Percentiles rank a stretch among this genome's conserved stretches.
Conservation (phyloP, 768 basidiomycete species). For the Amanita pallidorosea region DNA sequence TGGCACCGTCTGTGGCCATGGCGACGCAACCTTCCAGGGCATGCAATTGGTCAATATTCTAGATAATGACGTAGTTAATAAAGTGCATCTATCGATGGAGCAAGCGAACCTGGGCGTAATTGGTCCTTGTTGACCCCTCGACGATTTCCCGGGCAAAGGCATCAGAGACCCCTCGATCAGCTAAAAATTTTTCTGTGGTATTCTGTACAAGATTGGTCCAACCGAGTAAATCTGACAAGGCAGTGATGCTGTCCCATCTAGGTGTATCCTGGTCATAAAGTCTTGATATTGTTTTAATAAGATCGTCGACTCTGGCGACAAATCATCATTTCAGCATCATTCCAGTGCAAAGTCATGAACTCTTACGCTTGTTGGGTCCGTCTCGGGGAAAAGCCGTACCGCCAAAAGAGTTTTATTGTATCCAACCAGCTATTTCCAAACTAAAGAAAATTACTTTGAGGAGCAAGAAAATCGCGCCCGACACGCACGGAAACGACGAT, state of each 20-base stretch:
- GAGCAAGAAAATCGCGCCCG: background rate
- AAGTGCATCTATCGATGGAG: background rate
- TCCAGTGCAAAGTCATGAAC: conserved; percentile 1
- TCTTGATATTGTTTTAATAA: conserved; percentile 39
- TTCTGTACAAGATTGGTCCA: conserved; percentile 40
- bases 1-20: conserved; percentile 62
- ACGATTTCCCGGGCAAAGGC: conserved; percentile 64
- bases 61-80: background rate
- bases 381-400: conserved; percentile 63
- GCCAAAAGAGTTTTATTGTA: conserved; percentile 61
- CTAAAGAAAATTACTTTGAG: conserved; percentile 16
- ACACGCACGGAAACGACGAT: conserved; percentile 48
- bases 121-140: conserved; percentile 73
- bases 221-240: conserved; percentile 40
- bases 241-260: conserved; percentile 51
- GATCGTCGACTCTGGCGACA: conserved; percentile 37
- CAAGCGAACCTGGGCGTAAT: conserved; percentile 60
- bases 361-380: conserved; percentile 45
- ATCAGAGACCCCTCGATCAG: conserved; percentile 38
- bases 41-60: conserved; percentile 67
- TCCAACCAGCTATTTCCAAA: conserved; percentile 58
- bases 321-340: background rate
- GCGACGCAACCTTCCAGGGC: conserved; percentile 63
- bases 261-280: conserved; percentile 48
- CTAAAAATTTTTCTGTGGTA: conserved; percentile 48